Evolutionary conservation across 495 filamentous ascomycete species (phyloP), one percentile per base, ranked within the genome.

Genomic region (Aspergillus ellipticus): DNA sequence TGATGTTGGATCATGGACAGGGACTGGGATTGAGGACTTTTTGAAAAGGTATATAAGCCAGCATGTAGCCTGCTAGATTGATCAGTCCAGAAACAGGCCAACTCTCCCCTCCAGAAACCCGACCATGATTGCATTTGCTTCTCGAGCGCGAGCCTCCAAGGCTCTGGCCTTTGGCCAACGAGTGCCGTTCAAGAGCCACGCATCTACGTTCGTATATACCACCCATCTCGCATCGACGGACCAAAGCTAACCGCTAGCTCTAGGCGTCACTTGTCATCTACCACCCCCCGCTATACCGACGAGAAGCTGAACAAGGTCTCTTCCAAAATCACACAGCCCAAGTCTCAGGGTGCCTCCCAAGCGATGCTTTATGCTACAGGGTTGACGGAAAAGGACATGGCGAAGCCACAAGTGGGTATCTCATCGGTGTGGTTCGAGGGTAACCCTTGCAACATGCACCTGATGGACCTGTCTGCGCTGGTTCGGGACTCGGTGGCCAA

Each of bases 401-500:
- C 82, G 74, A 97, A 97, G 74, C 86, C 94, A 29, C 94, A 98
- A 74, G 88, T 98, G 42, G 94, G 94, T 52, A 97, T 98, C 66
- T 95, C 92, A 19, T 97, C 94, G 1, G 85, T 89, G 42, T 87
- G 78, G 78, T 95, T 89, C 73, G 83, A 89, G 41, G 94, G 94
- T 17, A 98, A 98, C 74, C 94, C 94, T 6, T 98, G 94, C 79
- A 98, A 98, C 77, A 98, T 96, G 94, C 94, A 98, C 75, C 81
- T 98, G 53, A 78, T 98, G 58, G 86, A 92, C 62, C 83, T 98
- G 49, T 96, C 88, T 65, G 70, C 85, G 70, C 81, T 84, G 59
- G 89, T 97, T 17, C 87, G 85, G 63, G 84, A 95, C 66, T 91
- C 92, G 56, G 92, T 98, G 54, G 79, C 88, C 63, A 82, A 83